Evolutionary conservation across 1,284 basidiomycete genomes (phyloP).

Genomic region (Rhodotorula sp.): DNA sequence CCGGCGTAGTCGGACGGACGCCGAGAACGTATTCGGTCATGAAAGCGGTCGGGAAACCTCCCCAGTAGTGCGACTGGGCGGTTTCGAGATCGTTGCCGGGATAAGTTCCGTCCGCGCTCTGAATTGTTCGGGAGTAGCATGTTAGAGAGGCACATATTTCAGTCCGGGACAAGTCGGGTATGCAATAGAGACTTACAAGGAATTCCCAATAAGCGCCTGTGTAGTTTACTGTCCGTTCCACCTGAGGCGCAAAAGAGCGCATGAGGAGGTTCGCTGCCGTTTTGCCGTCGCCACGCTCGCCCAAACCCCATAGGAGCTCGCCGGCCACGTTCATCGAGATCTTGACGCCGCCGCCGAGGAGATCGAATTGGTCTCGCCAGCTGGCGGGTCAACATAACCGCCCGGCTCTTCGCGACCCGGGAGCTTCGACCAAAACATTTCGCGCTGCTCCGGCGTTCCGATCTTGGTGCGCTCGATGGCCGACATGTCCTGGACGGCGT

Average conservation of each 20-base stretch:
- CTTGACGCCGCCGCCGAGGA: constrained; percentile 1
- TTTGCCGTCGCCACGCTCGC: neutral
- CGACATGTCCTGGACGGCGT: constrained; percentile 19
- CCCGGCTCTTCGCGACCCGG: neutral
- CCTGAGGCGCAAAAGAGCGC: neutral
- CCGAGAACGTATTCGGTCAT: constrained; percentile 2
- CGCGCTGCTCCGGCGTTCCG: constrained; percentile 2
- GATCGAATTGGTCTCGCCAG: neutral
- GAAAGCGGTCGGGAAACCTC: constrained; percentile 1
- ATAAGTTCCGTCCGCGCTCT: constrained; percentile 2
- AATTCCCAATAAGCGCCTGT: constrained; percentile 1
- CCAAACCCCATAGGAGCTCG: constrained; percentile 2
- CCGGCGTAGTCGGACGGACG: neutral
- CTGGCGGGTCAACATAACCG: constrained; percentile 5
- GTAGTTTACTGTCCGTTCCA: neutral
- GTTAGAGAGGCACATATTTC: neutral
- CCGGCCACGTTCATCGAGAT: neutral
- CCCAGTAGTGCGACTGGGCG: constrained; percentile 1
- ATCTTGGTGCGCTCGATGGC: constrained; percentile 1
- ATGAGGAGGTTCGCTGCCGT: neutral
- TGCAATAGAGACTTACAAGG: neutral
- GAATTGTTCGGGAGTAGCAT: neutral
- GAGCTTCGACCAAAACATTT: constrained; percentile 9
- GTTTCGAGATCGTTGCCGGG: constrained; percentile 5
- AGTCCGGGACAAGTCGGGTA: neutral